Percentiles rank a stretch among this genome's conserved stretches.
Evolutionary conservation across 495 filamentous ascomycete genomes (phyloP).

Genomic region (Tuber calosporum): DNA sequence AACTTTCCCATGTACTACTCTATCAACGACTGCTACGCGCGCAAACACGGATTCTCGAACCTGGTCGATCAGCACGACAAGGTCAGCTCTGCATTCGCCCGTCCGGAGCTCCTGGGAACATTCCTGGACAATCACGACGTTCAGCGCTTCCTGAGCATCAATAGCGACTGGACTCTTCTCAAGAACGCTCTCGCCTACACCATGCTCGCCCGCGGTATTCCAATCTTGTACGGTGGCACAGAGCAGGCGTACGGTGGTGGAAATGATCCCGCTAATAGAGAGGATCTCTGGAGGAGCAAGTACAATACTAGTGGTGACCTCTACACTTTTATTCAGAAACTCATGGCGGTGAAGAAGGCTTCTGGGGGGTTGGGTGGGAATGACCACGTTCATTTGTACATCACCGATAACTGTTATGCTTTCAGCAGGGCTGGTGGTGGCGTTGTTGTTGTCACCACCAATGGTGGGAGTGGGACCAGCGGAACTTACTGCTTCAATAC

Average conservation of each 20-base stretch:
- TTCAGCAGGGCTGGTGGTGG: constrained; percentile 44
- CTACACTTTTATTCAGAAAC: constrained; percentile 48
- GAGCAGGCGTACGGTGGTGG: constrained; percentile 52
- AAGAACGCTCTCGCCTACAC: constrained; percentile 65
- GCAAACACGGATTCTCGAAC: constrained; percentile 52
- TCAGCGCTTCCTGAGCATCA: constrained; percentile 56
- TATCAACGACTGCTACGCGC: constrained; percentile 55
- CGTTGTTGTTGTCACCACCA: constrained; percentile 45
- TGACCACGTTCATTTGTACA: constrained; percentile 45
- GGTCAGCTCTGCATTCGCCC: constrained; percentile 32
- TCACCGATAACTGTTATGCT: constrained; percentile 44
- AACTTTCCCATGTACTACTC: constrained; percentile 67
- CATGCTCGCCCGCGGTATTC: constrained; percentile 42
- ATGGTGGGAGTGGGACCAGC: constrained; percentile 43
- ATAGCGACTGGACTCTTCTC: constrained; percentile 52
- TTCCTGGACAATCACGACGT: constrained; percentile 81
- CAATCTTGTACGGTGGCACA: constrained; percentile 39
- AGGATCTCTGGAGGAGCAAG: constrained; percentile 63
- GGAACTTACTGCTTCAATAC: constrained; percentile 44
- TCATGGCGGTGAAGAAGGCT: constrained; percentile 42
- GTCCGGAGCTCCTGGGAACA: constrained; percentile 53
- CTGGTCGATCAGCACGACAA: constrained; percentile 48
- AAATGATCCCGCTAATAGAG: constrained; percentile 58
- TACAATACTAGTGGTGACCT: constrained; percentile 56
- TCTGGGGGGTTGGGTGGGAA: constrained; percentile 45